A percentile compares a stretch with the other conserved stretches of the same genome.
phyloP scores from a whole-genome alignment of 805 yeast species.

The Starmera caribaea region DNA sequence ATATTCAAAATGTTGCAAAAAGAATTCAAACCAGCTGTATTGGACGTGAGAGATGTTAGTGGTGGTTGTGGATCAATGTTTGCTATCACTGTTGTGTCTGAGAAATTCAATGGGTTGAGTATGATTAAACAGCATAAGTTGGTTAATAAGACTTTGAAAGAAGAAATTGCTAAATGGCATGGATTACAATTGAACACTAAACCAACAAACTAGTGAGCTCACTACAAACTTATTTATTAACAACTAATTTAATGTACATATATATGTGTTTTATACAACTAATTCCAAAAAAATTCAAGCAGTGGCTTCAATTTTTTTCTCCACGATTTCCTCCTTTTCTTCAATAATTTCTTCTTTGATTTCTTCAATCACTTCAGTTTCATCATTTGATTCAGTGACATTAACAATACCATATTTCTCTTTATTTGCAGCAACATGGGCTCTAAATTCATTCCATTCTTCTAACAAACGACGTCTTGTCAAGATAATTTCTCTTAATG shows the following conservation, averaged over 20 bases:
- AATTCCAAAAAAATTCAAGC: constrained; percentile 1
- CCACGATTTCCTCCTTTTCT: constrained; percentile 63
- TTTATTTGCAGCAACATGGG: constrained; percentile 35
- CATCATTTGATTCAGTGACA: constrained; percentile 39
- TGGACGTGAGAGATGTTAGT: constrained; percentile 72
- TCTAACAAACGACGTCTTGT: constrained; percentile 71
- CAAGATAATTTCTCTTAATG: constrained; percentile 81
- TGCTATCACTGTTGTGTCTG: constrained; percentile 69
- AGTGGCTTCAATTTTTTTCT: constrained; percentile 21
- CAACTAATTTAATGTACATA: neutral
- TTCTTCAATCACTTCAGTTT: constrained; percentile 65
- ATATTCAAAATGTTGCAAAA: constrained; percentile 45
- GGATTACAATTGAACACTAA: constrained; percentile 82
- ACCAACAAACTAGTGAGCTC: constrained; percentile 1
- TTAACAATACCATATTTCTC: constrained; percentile 35
- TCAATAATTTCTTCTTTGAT: constrained; percentile 59
- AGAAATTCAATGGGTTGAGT: constrained; percentile 65
- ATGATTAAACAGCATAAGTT: constrained; percentile 89
- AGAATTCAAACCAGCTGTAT: constrained; percentile 48
- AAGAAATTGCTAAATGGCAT: constrained; percentile 89
- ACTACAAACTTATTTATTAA: neutral
- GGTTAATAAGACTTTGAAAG: constrained; percentile 72
- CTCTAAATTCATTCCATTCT: constrained; percentile 82
- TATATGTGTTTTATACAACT: neutral
- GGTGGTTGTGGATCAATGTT: constrained; percentile 99